Evolutionary conservation across 2,329 filamentous ascomycete species (phyloP).

Genomic region (Fusarium brevicatenulatum): DNA sequence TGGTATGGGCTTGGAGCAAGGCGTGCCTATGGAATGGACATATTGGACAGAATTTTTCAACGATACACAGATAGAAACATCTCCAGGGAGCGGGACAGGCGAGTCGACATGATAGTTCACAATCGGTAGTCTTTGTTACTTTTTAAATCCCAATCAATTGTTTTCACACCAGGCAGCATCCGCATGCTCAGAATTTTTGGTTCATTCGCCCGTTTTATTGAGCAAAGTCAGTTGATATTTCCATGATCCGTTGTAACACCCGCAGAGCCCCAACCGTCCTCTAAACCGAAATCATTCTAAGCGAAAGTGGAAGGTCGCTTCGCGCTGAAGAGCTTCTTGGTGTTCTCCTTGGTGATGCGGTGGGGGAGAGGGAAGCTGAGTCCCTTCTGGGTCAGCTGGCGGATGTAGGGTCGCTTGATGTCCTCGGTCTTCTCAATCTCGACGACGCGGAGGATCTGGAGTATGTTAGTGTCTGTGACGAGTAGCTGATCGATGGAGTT

Average conservation of each 20-base stretch:
- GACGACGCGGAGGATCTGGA: constrained; percentile 95
- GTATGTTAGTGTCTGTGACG: constrained; percentile 7
- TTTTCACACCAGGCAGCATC: constrained; percentile 42
- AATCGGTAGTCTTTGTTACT: constrained; percentile 38
- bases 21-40: constrained; percentile 45
- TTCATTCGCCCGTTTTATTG: constrained; percentile 60
- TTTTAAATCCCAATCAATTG: constrained; percentile 45
- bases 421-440: constrained; percentile 95
- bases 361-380: constrained; percentile 99
- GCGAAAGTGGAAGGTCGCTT: constrained; percentile 97
- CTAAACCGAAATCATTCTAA: constrained; percentile 72
- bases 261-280: constrained; percentile 64
- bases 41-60: constrained; percentile 58
- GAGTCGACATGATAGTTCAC: constrained; percentile 37
- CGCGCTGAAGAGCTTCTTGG: constrained; percentile 92
- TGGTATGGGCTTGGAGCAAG: constrained; percentile 33
- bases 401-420: constrained; percentile 99
- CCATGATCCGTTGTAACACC: constrained; percentile 72
- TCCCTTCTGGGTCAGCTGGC: constrained; percentile 94
- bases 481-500: neutral
- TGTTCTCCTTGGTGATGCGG: constrained; percentile 84
- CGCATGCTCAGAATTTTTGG: constrained; percentile 49
- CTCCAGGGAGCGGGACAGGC: constrained; percentile 42
- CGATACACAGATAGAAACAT: constrained; percentile 52
- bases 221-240: constrained; percentile 68